Percentiles rank a stretch among this genome's conserved stretches.
Evolutionary conservation across 805 yeast genomes (phyloP).

Genomic region (Saitoella complicata): DNA sequence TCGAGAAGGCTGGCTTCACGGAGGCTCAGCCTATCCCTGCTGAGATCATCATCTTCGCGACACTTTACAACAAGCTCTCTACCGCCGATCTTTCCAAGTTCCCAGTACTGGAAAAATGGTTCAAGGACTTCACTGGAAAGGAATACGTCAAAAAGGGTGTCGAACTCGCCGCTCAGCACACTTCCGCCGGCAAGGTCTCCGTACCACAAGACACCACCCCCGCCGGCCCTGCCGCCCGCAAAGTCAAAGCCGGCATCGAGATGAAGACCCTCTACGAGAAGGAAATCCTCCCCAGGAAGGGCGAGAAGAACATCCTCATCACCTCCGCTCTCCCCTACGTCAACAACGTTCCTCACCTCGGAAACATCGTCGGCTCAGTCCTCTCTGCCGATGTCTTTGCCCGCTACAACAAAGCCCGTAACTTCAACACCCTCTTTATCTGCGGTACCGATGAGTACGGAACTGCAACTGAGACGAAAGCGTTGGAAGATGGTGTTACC

Average conservation of each 20-base stretch:
- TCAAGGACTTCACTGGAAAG: neutral
- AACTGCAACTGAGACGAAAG: constrained; percentile 98
- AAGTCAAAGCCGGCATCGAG: constrained; percentile 5
- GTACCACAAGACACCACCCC: neutral
- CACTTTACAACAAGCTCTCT: neutral
- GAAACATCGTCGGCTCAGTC: constrained; percentile 91
- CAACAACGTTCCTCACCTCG: constrained; percentile 95
- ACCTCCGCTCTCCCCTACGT: constrained; percentile 97
- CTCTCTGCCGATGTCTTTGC: constrained; percentile 87
- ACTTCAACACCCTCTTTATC: constrained; percentile 67
- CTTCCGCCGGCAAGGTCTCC: neutral
- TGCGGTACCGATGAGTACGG: constrained; percentile 99
- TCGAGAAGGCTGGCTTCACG: neutral
- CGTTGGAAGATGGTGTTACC: constrained; percentile 78
- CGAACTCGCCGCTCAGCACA: constrained; percentile 4
- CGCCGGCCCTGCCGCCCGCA: constrained; percentile 1
- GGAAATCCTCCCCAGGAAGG: constrained; percentile 47
- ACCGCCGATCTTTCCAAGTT: neutral
- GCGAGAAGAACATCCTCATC: constrained; percentile 66
- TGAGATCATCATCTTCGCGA: neutral
- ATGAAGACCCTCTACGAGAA: constrained; percentile 7
- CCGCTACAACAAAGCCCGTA: constrained; percentile 64
- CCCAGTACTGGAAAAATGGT: neutral
- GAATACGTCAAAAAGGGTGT: neutral
- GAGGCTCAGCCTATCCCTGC: neutral